phyloP scores from a whole-genome alignment of 306 rosid genomes.

The Ormosia semicastrata region DNA sequence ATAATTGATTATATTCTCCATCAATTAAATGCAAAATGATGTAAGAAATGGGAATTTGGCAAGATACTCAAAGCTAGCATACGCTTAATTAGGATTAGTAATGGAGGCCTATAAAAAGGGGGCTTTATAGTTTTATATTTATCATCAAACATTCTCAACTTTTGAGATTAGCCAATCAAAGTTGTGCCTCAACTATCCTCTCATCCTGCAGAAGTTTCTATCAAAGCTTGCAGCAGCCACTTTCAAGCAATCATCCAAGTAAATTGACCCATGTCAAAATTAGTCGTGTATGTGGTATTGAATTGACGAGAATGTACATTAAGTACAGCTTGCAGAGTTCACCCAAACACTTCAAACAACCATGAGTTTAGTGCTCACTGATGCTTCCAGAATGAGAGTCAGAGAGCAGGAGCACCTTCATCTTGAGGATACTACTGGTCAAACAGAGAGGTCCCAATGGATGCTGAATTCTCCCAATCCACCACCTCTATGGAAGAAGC shows the following conservation, averaged over 20 bases:
- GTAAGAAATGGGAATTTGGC: too few relatives aligned
- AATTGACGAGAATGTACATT: slow-evolving; percentile 1
- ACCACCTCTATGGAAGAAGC: slow-evolving; percentile 47
- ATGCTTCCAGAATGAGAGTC: slow-evolving; percentile 31
- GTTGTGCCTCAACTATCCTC: neutral
- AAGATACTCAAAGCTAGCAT: too few relatives aligned
- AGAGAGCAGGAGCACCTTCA: slow-evolving; percentile 31
- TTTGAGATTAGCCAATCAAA: slow-evolving; percentile 27
- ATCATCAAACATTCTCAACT: slow-evolving; percentile 25
- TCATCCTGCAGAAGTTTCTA: neutral
- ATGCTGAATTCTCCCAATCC: slow-evolving; percentile 64
- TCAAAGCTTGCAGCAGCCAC: neutral
- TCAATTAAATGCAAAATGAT: too few relatives aligned
- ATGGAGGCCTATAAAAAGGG: too few relatives aligned
- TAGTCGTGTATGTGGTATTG: neutral
- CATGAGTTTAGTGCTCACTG: slow-evolving; percentile 37
- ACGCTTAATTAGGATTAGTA: too few relatives aligned
- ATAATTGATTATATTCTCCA: too few relatives aligned
- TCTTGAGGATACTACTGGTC: slow-evolving; percentile 15
- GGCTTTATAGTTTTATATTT: neutral
- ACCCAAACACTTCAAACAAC: slow-evolving; percentile 52
- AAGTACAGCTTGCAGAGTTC: slow-evolving; percentile 21
- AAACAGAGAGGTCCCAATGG: slow-evolving; percentile 49
- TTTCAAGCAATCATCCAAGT: slow-evolving; percentile 15
- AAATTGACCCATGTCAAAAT: neutral